Base-by-base conservation (phyloP, 129 eudicot species). In the Lactuca sativa region DNA sequence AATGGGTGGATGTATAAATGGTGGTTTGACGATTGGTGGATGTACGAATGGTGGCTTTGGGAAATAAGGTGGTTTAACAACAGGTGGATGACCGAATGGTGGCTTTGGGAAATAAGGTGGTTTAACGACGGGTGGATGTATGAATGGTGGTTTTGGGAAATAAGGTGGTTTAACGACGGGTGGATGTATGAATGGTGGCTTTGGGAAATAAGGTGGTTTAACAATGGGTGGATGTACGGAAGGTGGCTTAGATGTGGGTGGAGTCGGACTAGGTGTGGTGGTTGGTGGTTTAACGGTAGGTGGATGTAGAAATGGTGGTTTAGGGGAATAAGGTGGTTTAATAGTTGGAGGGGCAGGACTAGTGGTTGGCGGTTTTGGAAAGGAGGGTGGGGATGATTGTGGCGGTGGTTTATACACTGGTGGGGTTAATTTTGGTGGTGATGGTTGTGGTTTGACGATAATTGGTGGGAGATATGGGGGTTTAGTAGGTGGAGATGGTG, bases 201-300 rank as follows among this genome's bases (percentile, higher is more conserved):
- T 57, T 11, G 62, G 62, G 31, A 57, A 3, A 57, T 57, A 57
- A 8, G 62, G 65, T 0, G 74, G 74, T 37, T 69, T 69, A 37
- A 55, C 40, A 3, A n/a, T 7, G 0, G 73, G 73, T 6, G 73
- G 73, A 68, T 68, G 73, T 55, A 69, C 73, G 41, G 18, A 56
- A 15, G 74, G 74, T 6, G 74, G 74, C 8, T 69, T 69, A 38
- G 58, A 30, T 0, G 70, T 56, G 13, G 78, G 62, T 0, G 66
- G 66, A 15, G 48, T 33, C 3, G 66, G 73, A 69, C 30, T 60
- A 0, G 56, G 59, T 54, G 48, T 53, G 56, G 43, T 37, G 55
- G 37, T 54, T 16, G 78, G 79, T 66, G 79, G 79, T 66, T 66
- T 74, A 66, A 66, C 60, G 51, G 57, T 66, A 0, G 74, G 79